Conservation (phyloP, 305 asterid species). For the Fraxinus sp. region DNA sequence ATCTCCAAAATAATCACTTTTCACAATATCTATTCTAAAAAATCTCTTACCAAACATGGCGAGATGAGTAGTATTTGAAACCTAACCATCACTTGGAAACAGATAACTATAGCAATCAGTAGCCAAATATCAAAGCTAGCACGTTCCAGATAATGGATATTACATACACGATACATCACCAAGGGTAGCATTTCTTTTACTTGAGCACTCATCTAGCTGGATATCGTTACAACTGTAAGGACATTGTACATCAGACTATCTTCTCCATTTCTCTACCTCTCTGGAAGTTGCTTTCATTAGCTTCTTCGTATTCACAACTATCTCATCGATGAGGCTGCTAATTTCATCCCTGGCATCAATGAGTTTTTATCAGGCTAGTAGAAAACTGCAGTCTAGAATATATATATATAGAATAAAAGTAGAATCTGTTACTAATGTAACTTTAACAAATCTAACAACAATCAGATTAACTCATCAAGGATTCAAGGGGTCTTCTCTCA, state of each 20-base stretch:
- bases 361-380: background rate
- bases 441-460: background rate
- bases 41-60: background rate
- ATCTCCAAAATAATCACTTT: no score
- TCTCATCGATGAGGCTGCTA: constrained; percentile 33
- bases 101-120: background rate
- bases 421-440: background rate
- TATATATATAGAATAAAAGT: background rate
- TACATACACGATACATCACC: background rate
- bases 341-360: constrained; percentile 37
- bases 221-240: background rate
- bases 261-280: constrained; percentile 45
- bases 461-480: background rate
- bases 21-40: background rate
- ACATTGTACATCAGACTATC: background rate
- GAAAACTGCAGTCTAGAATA: background rate
- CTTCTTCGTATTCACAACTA: constrained; percentile 27
- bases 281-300: constrained; percentile 40
- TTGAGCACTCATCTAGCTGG: background rate
- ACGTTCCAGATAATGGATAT: background rate
- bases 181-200: background rate
- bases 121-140: background rate
- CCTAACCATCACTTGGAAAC: background rate
- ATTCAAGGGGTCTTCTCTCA: background rate
- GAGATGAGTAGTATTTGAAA: background rate